Base-by-base conservation (phyloP, 1,284 basidiomycete genomes). In the Microbotryum scabiosae region DNA sequence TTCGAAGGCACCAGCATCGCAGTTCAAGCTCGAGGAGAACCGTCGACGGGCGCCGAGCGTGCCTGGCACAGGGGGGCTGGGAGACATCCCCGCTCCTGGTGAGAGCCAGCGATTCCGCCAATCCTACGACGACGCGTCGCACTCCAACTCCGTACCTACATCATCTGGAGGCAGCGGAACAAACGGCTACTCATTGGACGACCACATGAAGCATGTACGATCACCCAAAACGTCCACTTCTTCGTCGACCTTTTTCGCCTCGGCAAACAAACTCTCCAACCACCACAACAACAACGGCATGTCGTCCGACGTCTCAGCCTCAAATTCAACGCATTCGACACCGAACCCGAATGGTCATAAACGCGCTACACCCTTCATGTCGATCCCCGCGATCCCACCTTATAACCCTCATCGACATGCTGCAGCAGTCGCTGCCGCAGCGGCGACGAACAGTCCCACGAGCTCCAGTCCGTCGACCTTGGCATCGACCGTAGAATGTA, bases 381-480 rank as follows among this genome's bases (percentile, higher is more conserved):
- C 57, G 25, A 66, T 66, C 51, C 64, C 64, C 6, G 20, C 64
- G 5, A 65, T 66, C 32, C 64, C 61, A 18, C 61, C 64, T 1
- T 65, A 59, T 12, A 60, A 64, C 41, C 63, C 56, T 6, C 54
- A 61, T 4, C 63, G 63, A 2, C 63, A 64, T 45, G 63, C 58
- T 46, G 55, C 56, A 51, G 56, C 56, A 3, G 47, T 57, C 21
- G 56, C 56, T 18, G 36, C 36, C 3, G 56, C 56, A 21, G 48
- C 48, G 23, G 56, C 56, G 7, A 51, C 36, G 36, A 41, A 41
- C 36, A 41, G 36, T 18, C 36, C 36, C 16, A 18, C 36, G 36
- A 41, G 36, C 36, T 41, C 36, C 14, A 41, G 36, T 12, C 16
- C 10, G 36, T 41, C 36, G 36, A 41, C 14, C 36, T 41, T 41